Percentiles rank a stretch among this genome's conserved stretches.
These are phyloP conservation scores for Cordyceps farinosa DNA, from an alignment of 2,329 filamentous ascomycete genomes.

Conservation along the genomic window DNA sequence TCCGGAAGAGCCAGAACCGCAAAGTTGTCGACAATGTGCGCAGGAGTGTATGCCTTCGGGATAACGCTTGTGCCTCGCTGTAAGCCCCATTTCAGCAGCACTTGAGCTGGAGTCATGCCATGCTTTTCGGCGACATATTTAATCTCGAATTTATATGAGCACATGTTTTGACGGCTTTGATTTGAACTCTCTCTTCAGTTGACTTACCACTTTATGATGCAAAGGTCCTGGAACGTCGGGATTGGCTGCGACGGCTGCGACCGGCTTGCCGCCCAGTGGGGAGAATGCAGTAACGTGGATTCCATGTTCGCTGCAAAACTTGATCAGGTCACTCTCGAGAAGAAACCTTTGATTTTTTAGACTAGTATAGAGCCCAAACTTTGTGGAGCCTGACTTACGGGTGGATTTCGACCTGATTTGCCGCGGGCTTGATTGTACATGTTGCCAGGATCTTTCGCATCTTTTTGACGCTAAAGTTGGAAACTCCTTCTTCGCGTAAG, in stretches of 20 bases:
- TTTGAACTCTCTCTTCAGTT: too few relatives aligned
- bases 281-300: slow-evolving; percentile 17
- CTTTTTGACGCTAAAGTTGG: slow-evolving; percentile 20
- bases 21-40: slow-evolving; percentile 13
- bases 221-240: neutral
- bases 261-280: slow-evolving; percentile 10
- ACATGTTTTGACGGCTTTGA: neutral
- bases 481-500: slow-evolving; percentile 15
- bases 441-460: slow-evolving; percentile 16
- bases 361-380: neutral
- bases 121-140: neutral
- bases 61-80: slow-evolving; percentile 17
- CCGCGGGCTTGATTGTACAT: slow-evolving; percentile 17
- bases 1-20: neutral
- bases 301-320: slow-evolving; percentile 12
- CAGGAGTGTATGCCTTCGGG: slow-evolving; percentile 6
- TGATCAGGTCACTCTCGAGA: slow-evolving; percentile 12
- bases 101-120: slow-evolving; percentile 2
- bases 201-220: neutral
- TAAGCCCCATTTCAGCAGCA: slow-evolving; percentile 15
- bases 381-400: neutral
- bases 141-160: neutral
- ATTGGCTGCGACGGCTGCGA: slow-evolving; percentile 3
- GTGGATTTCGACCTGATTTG: slow-evolving; percentile 22
- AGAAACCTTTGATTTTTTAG: slow-evolving; percentile 9